A percentile compares a stretch with the other conserved stretches of the same genome.
These are phyloP conservation scores for Cinnamomum chago DNA, from an alignment of 164 flowering plant genomes.

Conservation along the genomic window DNA sequence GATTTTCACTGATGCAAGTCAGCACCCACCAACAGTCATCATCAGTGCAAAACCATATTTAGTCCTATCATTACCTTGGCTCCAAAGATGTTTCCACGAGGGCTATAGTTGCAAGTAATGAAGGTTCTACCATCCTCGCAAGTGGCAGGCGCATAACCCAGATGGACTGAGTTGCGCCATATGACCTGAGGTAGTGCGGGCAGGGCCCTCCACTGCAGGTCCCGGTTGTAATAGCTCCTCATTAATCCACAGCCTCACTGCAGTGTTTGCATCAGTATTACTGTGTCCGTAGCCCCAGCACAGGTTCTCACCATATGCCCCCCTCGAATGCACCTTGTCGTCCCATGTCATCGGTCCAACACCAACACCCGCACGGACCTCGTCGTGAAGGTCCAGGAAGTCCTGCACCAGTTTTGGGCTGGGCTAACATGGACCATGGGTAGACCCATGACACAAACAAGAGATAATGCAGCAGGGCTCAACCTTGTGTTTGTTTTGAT, in stretches of 20 bases:
- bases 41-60: too few relatives aligned
- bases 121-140: conserved; percentile 23
- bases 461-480: neutral
- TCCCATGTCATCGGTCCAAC: conserved; percentile 33
- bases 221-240: neutral
- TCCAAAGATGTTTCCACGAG: conserved; percentile 23
- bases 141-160: conserved; percentile 37
- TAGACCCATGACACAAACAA: neutral
- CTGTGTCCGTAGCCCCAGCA: neutral
- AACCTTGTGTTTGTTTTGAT: neutral
- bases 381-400: neutral
- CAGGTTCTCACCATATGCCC: conserved; percentile 29
- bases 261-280: neutral
- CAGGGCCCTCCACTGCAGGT: conserved; percentile 24
- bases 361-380: conserved; percentile 11
- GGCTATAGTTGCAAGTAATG: conserved; percentile 17
- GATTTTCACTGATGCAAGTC: too few relatives aligned
- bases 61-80: neutral
- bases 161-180: conserved; percentile 31
- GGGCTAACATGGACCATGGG: neutral
- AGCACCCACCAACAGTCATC: too few relatives aligned
- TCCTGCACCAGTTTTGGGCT: conserved; percentile 9
- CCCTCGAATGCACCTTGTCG: conserved; percentile 27
- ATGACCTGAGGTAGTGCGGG: conserved; percentile 44
- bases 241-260: conserved; percentile 2